Conservation (phyloP, 345 rosid genomes). For the Euphorbia pulcherrima region DNA sequence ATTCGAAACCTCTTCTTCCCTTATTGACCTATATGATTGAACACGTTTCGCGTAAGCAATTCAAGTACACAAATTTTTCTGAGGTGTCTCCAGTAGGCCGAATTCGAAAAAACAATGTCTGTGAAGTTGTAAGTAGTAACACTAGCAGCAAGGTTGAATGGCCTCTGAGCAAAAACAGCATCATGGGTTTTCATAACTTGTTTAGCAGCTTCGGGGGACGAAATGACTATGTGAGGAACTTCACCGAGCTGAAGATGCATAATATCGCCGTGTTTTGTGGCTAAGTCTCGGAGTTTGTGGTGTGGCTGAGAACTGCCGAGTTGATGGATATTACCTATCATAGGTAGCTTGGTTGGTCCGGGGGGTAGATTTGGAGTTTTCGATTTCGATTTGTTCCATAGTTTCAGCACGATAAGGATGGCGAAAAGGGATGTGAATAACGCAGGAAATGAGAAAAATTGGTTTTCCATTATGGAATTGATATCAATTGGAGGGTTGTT, state of each 20-base stretch:
- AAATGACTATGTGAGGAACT: slow-evolving; percentile 20
- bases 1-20: slow-evolving; percentile 27
- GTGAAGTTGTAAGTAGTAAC: slow-evolving; percentile 12
- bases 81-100: slow-evolving; percentile 28
- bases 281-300: slow-evolving; percentile 22
- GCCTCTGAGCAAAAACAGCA: slow-evolving; percentile 26
- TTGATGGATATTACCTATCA: slow-evolving; percentile 37
- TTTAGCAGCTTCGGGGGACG: slow-evolving; percentile 26
- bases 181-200: slow-evolving; percentile 36
- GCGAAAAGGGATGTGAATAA: slow-evolving; percentile 1
- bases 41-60: slow-evolving; percentile 23
- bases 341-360: slow-evolving; percentile 33
- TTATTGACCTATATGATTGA: slow-evolving; percentile 18
- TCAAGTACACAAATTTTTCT: slow-evolving; percentile 21
- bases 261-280: slow-evolving; percentile 30
- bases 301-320: slow-evolving; percentile 27
- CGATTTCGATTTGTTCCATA: neutral
- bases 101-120: slow-evolving; percentile 19
- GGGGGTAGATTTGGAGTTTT: slow-evolving; percentile 24
- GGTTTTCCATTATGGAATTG: slow-evolving; percentile 2
- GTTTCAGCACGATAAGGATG: neutral
- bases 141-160: slow-evolving; percentile 1
- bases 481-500: neutral
- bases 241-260: slow-evolving; percentile 38
- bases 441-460: neutral